phyloP scores from a whole-genome alignment of 164 flowering plant genomes.

The Umbilicus rupestris region DNA sequence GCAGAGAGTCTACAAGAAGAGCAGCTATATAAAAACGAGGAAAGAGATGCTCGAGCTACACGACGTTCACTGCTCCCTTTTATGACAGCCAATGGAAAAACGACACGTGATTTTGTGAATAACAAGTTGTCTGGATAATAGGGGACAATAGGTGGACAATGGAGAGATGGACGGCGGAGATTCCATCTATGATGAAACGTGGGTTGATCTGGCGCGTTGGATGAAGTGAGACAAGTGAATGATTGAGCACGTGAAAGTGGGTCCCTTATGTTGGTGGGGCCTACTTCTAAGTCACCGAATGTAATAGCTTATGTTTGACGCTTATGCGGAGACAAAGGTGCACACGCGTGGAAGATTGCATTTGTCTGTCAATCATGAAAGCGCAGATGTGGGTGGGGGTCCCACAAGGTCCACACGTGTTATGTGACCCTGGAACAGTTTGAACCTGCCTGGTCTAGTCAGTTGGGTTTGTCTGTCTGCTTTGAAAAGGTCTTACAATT shows the following conservation, averaged over 20 bases:
- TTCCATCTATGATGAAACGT: background rate
- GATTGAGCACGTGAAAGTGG: background rate
- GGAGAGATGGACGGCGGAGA: background rate
- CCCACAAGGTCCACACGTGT: too few relatives aligned
- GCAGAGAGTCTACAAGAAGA: background rate
- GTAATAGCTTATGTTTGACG: too few relatives aligned
- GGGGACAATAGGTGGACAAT: background rate
- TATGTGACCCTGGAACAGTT: too few relatives aligned
- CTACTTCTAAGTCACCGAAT: too few relatives aligned
- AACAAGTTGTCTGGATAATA: background rate
- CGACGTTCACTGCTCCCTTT: background rate
- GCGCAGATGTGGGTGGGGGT: too few relatives aligned
- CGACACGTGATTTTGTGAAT: background rate
- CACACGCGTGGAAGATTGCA: too few relatives aligned
- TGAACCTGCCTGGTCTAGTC: too few relatives aligned
- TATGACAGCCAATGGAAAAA: background rate
- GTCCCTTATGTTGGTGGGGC: background rate
- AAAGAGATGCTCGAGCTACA: conserved; percentile 2
- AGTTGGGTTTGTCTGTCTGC: too few relatives aligned
- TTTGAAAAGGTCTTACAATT: too few relatives aligned
- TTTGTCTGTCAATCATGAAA: too few relatives aligned
- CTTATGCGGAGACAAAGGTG: too few relatives aligned
- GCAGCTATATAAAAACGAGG: background rate
- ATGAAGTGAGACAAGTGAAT: background rate
- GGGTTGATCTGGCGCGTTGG: background rate